Evolutionary conservation across 768 basidiomycete species (phyloP).

Genomic region (Boletus rubescentipes): DNA sequence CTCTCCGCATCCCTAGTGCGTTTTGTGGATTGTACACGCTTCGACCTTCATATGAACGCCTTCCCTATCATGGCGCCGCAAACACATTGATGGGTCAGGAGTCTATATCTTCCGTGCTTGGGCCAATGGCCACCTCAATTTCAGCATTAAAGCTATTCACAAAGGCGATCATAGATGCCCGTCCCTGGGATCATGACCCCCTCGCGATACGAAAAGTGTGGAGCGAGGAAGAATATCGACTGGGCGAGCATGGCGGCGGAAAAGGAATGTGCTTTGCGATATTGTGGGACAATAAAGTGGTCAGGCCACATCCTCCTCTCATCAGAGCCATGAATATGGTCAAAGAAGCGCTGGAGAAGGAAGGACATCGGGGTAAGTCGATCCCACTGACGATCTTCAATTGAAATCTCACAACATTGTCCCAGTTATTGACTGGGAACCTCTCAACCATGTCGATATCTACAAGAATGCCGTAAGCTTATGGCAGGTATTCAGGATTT

Average conservation of each 20-base stretch:
- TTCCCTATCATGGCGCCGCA: slow-evolving; percentile 66
- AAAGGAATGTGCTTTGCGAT: slow-evolving; percentile 55
- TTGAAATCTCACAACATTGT: slow-evolving; percentile 4
- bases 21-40: slow-evolving; percentile 75
- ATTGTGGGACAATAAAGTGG: slow-evolving; percentile 63
- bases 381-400: not conserved
- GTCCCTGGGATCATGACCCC: slow-evolving; percentile 72
- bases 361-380: slow-evolving; percentile 63
- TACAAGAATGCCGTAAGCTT: slow-evolving; percentile 24
- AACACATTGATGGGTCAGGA: slow-evolving; percentile 76
- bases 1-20: slow-evolving; percentile 68
- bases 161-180: slow-evolving; percentile 31
- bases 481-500: not conserved
- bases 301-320: slow-evolving; percentile 66
- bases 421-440: slow-evolving; percentile 65
- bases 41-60: slow-evolving; percentile 66
- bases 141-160: slow-evolving; percentile 61
- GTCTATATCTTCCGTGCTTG: slow-evolving; percentile 69
- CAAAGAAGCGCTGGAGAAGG: slow-evolving; percentile 56
- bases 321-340: slow-evolving; percentile 56
- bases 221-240: slow-evolving; percentile 56
- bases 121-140: slow-evolving; percentile 64
- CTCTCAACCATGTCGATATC: slow-evolving; percentile 46
- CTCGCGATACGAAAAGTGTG: slow-evolving; percentile 56
- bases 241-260: slow-evolving; percentile 59